phyloP scores from a whole-genome alignment of 305 asterid genomes.

The Plantago coronopus region DNA sequence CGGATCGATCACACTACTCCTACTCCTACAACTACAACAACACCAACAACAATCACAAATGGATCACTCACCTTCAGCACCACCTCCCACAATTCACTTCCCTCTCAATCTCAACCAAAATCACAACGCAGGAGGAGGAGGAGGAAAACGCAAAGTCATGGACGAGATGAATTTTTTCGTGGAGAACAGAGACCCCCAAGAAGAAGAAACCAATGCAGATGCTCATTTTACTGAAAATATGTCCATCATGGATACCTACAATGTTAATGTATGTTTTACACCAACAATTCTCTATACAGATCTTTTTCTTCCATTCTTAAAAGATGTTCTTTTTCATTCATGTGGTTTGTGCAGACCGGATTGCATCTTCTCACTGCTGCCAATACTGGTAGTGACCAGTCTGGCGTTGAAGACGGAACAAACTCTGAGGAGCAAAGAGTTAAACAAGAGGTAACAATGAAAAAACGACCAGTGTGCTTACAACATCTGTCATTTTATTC shows the following conservation, averaged over 20 bases:
- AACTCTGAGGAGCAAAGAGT: slow-evolving; percentile 47
- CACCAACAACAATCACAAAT: slow-evolving; percentile 5
- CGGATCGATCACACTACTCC: slow-evolving; percentile 55
- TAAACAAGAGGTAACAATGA: slow-evolving; percentile 47
- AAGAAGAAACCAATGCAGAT: slow-evolving; percentile 14
- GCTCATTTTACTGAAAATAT: slow-evolving; percentile 22
- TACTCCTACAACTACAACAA: slow-evolving; percentile 19
- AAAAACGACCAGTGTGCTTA: background rate
- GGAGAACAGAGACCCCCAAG: slow-evolving; percentile 29
- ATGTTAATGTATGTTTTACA: slow-evolving; percentile 57
- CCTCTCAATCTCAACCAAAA: slow-evolving; percentile 45
- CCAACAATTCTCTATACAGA: too few species aligned
- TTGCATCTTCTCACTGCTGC: slow-evolving; percentile 70
- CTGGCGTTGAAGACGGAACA: slow-evolving; percentile 47
- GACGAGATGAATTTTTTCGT: slow-evolving; percentile 79
- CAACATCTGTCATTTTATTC: too few species aligned
- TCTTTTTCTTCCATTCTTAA: background rate
- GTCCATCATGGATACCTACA: slow-evolving; percentile 40
- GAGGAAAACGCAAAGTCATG: slow-evolving; percentile 31
- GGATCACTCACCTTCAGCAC: slow-evolving; percentile 28
- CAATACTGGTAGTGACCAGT: slow-evolving; percentile 56
- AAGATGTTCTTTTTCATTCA: background rate
- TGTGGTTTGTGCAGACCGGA: slow-evolving; percentile 45
- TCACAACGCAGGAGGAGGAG: too few species aligned
- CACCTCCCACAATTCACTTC: slow-evolving; percentile 62